Percentiles rank a stretch among this genome's conserved stretches.
Conservation (phyloP, 2,329 filamentous ascomycete species). For the Monosporascus ibericus region DNA sequence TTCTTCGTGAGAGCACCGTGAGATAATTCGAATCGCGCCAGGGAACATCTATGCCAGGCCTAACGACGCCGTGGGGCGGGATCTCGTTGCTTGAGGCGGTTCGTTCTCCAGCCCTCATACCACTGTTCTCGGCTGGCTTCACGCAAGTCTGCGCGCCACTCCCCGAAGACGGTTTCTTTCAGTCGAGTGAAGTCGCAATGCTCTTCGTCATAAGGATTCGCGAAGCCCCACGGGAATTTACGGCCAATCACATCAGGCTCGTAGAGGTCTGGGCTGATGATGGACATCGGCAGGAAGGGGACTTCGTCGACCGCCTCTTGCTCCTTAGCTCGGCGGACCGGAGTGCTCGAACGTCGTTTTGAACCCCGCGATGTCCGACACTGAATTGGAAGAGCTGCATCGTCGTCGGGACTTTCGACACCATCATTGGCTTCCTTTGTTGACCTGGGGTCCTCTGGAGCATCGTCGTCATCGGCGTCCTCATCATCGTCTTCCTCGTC, state of each 20-base stretch:
- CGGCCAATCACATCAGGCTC: constrained; percentile 74
- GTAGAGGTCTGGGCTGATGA: constrained; percentile 90
- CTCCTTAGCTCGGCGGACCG: constrained; percentile 40
- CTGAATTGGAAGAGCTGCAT: constrained; percentile 35
- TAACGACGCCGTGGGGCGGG: constrained; percentile 27
- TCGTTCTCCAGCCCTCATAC: constrained; percentile 93
- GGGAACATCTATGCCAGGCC: neutral
- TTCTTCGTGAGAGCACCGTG: neutral
- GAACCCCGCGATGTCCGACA: constrained; percentile 31
- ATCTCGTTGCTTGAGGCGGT: constrained; percentile 52
- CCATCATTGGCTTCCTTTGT: constrained; percentile 19
- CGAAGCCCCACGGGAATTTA: constrained; percentile 94
- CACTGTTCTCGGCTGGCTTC: constrained; percentile 86
- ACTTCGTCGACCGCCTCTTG: constrained; percentile 43
- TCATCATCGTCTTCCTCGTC: constrained; percentile 38
- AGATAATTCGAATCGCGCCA: neutral
- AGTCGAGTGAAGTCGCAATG: constrained; percentile 93
- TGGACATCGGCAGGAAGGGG: constrained; percentile 80
- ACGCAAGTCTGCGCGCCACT: constrained; percentile 87
- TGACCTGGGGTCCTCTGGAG: constrained; percentile 17
- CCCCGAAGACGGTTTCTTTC: constrained; percentile 85
- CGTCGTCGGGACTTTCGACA: constrained; percentile 18
- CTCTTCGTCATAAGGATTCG: constrained; percentile 81
- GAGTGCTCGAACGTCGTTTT: constrained; percentile 41
- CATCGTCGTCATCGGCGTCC: constrained; percentile 18